Evolutionary conservation across 2,329 filamentous ascomycete genomes (phyloP).

Genomic region (Cadophora gregata): DNA sequence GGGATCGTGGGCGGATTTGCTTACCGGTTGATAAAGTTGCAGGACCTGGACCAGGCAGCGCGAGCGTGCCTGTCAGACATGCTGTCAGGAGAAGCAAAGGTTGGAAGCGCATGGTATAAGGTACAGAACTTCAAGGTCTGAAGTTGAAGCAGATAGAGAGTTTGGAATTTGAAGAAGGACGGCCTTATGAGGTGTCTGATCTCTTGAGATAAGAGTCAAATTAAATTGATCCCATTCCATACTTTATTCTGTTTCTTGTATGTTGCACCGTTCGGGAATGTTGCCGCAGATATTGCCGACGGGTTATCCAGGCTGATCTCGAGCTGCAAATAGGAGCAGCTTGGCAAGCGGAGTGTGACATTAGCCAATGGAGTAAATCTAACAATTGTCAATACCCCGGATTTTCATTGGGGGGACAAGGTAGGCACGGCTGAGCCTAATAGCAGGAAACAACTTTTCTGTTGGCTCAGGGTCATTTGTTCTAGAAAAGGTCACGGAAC

Average conservation of each 20-base stretch:
- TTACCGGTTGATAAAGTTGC: constrained; percentile 6
- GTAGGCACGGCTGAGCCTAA: constrained; percentile 21
- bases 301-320: constrained; percentile 19
- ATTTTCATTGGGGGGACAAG: constrained; percentile 21
- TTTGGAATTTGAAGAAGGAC: background rate
- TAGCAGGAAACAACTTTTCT: background rate
- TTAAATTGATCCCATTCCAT: constrained; percentile 3
- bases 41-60: constrained; percentile 10
- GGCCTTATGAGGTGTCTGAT: background rate
- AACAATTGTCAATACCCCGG: constrained; percentile 12
- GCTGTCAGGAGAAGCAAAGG: constrained; percentile 10
- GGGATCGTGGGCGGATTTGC: background rate
- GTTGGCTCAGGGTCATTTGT: background rate
- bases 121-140: background rate
- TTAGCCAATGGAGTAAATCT: constrained; percentile 16
- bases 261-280: constrained; percentile 17
- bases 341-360: constrained; percentile 17
- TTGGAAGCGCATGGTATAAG: constrained; percentile 16
- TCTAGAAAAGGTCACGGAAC: constrained; percentile 11
- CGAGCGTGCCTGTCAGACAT: constrained; percentile 17
- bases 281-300: constrained; percentile 10
- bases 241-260: constrained; percentile 10
- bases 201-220: background rate
- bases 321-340: constrained; percentile 10
- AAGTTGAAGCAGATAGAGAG: constrained; percentile 3